These are phyloP conservation scores for Tillandsia fasciculata DNA, from an alignment of 176 grass and related monocot species.

Conservation along the genomic window DNA sequence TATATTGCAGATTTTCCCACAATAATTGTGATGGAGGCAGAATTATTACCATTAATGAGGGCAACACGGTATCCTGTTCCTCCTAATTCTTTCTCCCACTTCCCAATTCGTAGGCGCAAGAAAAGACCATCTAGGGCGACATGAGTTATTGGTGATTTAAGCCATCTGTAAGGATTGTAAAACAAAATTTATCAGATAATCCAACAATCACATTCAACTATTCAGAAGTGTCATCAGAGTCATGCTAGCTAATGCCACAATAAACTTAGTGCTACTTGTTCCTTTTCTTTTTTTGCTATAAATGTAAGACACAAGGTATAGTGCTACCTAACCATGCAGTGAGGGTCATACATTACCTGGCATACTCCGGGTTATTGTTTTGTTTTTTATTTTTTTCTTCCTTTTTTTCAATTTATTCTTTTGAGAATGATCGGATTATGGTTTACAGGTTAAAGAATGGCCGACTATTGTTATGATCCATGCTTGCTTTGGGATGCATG, in stretches of 20 bases:
- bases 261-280: not conserved
- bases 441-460: not conserved
- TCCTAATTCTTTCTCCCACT: conserved; percentile 73
- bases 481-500: not conserved
- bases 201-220: not conserved
- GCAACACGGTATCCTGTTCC: conserved; percentile 82
- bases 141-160: conserved; percentile 44
- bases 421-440: not conserved
- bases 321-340: not conserved
- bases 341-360: not conserved
- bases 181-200: conserved; percentile 1
- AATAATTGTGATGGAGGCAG: conserved; percentile 10
- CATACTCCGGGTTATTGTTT: not conserved
- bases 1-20: not conserved
- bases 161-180: conserved; percentile 48
- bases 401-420: too few species aligned
- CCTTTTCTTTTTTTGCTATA: not conserved
- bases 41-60: conserved; percentile 60
- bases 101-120: conserved; percentile 74
- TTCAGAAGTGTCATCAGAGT: not conserved
- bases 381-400: too few species aligned
- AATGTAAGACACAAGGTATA: not conserved
- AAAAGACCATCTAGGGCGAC: conserved; percentile 70
- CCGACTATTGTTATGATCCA: not conserved
- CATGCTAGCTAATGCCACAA: not conserved